Evolutionary conservation across 148 eudicot genomes (phyloP), one percentile per base, ranked within the genome.

Genomic region (Fallopia convolvulus): DNA sequence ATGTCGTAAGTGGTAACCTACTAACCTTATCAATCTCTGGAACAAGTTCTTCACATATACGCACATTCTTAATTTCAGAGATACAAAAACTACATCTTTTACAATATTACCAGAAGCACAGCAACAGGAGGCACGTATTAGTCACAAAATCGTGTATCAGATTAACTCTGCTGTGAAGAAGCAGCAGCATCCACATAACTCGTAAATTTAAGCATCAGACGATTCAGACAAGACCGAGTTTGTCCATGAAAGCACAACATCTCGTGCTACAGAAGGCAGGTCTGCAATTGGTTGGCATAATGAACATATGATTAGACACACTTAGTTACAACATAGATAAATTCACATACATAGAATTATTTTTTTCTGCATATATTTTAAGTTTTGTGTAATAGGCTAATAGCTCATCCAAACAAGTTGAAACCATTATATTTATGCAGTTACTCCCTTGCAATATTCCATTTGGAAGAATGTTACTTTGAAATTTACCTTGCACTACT

Each of bases 171-270:
- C 6, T 7, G n/a, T 68, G n/a, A 33, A 6, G 44, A 33, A 33
- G 72, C 6, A n/a, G 15, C 36, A 36, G 39, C 36, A 30, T 5
- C 39, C 70, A 26, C 70, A 63, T 26, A 63, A 26, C 30, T 63
- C 70, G 14, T 21, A 11, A 68, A 13, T 17, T 73, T 73, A 73
- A 8, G 91, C 86, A 82, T 91, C 93, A 32, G 80, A 85, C 65
- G 91, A 85, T 81, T 91, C 93, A 32, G 80, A 85, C 65, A 92
- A 85, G 66, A 92, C 81, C 20, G 98, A 90, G 48, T 87, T 83
- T 76, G 88, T 90, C 98, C 98, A 94, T 11, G 98, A 94, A 83
- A 94, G 97, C 86, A 94, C 77, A 61, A 86, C 53, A 81, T 94
- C 98, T 20, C 97, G 85, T 9, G 91, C 97, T 85, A 90, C 90